phyloP scores from a whole-genome alignment of 225 moss, liverwort and hornwort genomes.

The Rhytidiadelphus loreus region DNA sequence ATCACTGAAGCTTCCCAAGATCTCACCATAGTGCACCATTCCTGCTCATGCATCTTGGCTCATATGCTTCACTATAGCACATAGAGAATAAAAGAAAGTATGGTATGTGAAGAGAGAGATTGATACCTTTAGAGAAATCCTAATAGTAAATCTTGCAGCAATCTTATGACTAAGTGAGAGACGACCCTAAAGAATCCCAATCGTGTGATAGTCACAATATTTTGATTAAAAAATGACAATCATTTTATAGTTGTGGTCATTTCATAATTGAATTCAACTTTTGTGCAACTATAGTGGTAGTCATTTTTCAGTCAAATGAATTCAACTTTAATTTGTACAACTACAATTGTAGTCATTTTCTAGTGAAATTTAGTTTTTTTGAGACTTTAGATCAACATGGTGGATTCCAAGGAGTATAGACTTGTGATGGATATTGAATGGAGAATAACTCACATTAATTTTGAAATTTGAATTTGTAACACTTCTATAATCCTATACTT shows the following conservation, averaged over 20 bases:
- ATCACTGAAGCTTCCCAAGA: background rate
- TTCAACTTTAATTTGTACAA: background rate
- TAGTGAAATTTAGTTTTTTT: too few species aligned
- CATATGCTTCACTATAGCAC: rapidly evolving
- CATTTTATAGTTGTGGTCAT: background rate
- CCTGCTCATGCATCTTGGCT: background rate
- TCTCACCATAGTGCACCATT: background rate
- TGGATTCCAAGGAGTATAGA: too few species aligned
- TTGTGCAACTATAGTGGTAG: background rate
- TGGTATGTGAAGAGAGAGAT: rapidly evolving
- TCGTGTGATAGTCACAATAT: rapidly evolving
- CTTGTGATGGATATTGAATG: too few species aligned
- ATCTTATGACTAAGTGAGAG: rapidly evolving
- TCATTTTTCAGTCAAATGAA: too few species aligned
- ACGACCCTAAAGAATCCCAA: rapidly evolving
- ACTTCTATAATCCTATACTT: too few species aligned
- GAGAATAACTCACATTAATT: too few species aligned
- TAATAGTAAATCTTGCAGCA: rapidly evolving
- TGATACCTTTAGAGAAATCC: background rate
- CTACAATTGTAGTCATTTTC: background rate
- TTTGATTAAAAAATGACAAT: too few species aligned
- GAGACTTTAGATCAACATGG: rapidly evolving
- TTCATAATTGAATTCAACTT: rapidly evolving
- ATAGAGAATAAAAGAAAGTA: background rate
- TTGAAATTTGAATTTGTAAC: too few species aligned